Evolutionary conservation across 495 filamentous ascomycete species (phyloP).

Genomic region (Penicillium parvum): DNA sequence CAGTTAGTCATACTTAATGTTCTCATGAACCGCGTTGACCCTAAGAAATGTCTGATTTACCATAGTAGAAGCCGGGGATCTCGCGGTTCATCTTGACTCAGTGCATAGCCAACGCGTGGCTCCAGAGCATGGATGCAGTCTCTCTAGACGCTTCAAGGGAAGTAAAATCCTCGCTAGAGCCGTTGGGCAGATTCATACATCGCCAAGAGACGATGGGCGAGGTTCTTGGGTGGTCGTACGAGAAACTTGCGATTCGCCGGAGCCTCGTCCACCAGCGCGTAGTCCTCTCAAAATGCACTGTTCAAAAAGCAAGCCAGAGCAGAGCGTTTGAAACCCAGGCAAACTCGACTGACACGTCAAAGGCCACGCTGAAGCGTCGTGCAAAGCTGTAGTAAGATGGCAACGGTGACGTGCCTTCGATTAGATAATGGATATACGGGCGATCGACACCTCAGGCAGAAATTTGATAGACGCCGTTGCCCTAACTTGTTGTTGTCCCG

Average conservation of each 20-base stretch:
- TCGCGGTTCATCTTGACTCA: conserved; percentile 45
- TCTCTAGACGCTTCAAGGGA: no score
- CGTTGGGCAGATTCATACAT: no score
- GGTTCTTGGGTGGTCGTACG: no score
- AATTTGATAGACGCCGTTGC: not conserved
- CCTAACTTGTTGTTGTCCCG: no score
- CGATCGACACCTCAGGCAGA: not conserved
- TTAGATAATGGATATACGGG: not conserved
- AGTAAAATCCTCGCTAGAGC: no score
- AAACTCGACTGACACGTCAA: no score
- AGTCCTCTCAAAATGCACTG: not conserved
- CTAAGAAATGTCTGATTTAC: conserved; percentile 16
- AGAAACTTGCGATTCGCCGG: no score
- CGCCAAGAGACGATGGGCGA: no score
- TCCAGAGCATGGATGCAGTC: no score
- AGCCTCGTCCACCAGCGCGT: no score
- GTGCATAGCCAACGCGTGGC: not conserved
- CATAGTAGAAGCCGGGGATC: conserved; percentile 48
- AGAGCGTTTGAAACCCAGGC: no score
- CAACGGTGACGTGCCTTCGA: not conserved
- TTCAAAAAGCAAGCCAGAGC: not conserved
- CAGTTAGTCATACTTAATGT: not conserved
- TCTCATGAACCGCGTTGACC: not conserved
- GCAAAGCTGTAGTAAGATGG: not conserved
- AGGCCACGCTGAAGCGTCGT: no score